These are phyloP conservation scores for Ascodesmis nigricans DNA, from an alignment of 495 filamentous ascomycete species.

Conservation along the genomic window DNA sequence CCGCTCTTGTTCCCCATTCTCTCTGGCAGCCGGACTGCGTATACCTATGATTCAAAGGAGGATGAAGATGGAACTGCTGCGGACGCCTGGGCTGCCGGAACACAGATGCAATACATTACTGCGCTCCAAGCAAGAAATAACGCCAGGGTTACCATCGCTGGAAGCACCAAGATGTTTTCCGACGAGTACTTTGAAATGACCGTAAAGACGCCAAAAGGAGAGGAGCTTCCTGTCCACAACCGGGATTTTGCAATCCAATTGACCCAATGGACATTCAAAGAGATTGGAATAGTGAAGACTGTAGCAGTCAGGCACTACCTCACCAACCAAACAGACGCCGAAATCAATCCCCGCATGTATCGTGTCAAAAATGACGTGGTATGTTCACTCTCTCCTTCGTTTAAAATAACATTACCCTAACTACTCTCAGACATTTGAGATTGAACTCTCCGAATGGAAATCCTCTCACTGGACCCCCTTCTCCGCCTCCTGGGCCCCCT, in stretches of 20 bases:
- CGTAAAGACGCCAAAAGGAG: constrained; percentile 38
- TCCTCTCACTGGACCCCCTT: constrained; percentile 53
- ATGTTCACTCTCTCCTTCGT: constrained; percentile 25
- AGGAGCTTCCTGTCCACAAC: constrained; percentile 47
- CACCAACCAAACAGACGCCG: constrained; percentile 26
- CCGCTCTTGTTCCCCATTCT: constrained; percentile 61
- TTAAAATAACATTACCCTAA: constrained; percentile 2
- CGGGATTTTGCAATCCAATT: constrained; percentile 65
- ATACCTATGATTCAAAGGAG: constrained; percentile 87
- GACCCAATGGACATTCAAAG: constrained; percentile 80
- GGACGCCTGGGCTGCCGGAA: constrained; percentile 61
- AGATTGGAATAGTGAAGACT: constrained; percentile 72
- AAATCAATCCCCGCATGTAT: constrained; percentile 70
- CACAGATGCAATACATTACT: constrained; percentile 60
- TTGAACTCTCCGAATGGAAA: constrained; percentile 67
- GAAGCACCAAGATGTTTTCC: constrained; percentile 65
- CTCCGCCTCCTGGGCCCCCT: constrained; percentile 51
- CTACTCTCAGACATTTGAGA: constrained; percentile 47
- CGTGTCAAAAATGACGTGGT: constrained; percentile 94
- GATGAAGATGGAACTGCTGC: constrained; percentile 41
- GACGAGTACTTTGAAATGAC: constrained; percentile 75
- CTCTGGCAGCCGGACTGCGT: constrained; percentile 58
- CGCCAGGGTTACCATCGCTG: constrained; percentile 70
- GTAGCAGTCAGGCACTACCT: constrained; percentile 65
- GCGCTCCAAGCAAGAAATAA: constrained; percentile 81